Conservation (phyloP, 768 basidiomycete genomes). For the Sarcodon aspratus region DNA sequence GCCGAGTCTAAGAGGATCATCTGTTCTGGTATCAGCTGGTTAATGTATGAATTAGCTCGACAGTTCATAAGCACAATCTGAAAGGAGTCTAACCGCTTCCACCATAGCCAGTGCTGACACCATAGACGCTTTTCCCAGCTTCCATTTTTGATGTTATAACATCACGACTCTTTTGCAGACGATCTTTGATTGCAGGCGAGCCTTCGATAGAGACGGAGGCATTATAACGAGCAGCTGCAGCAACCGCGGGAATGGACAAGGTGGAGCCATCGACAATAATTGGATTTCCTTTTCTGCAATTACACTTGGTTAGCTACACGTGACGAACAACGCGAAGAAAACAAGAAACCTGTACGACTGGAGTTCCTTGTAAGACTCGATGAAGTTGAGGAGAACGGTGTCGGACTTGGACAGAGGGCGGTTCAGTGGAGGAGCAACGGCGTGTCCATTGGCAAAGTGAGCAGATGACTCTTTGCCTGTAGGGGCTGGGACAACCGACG, state of each 20-base stretch:
- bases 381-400: constrained; percentile 41
- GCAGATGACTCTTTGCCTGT: background rate
- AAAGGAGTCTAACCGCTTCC: constrained; percentile 43
- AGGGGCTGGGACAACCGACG: background rate
- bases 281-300: constrained; percentile 43
- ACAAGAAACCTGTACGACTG: constrained; percentile 46
- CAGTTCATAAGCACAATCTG: background rate
- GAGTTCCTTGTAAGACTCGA: constrained; percentile 50
- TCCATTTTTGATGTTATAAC: constrained; percentile 59
- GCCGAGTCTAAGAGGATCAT: constrained; percentile 61
- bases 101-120: constrained; percentile 80
- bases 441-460: background rate
- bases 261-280: constrained; percentile 58
- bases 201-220: constrained; percentile 39
- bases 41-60: constrained; percentile 2
- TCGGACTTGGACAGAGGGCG: constrained; percentile 1
- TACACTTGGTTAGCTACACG: background rate
- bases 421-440: background rate
- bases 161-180: constrained; percentile 50
- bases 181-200: constrained; percentile 33
- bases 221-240: constrained; percentile 61
- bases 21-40: constrained; percentile 71
- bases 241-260: constrained; percentile 66
- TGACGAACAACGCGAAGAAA: background rate
- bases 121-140: constrained; percentile 64